Base-by-base conservation (phyloP, 2,329 filamentous ascomycete genomes). In the Raffaelea albimanens region DNA sequence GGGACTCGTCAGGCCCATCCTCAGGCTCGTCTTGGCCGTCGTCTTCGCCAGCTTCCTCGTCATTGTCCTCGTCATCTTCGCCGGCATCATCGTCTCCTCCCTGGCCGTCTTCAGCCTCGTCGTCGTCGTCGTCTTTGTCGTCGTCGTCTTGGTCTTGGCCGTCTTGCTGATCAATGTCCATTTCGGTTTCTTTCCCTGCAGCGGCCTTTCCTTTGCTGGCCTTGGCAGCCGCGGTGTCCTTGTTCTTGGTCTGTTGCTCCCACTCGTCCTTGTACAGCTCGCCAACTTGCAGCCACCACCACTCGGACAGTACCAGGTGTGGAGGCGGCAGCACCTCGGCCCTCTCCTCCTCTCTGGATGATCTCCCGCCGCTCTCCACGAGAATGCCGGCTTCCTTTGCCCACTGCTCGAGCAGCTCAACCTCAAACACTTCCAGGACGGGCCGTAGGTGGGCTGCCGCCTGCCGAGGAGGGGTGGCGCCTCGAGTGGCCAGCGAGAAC, bases 281-380 rank as follows among this genome's bases (percentile, higher is more conserved):
- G n/a, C 69, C 73, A 1, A 75, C 67, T 20, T 73, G 70, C 45
- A 82, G 59, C 78, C 81, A 85, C 82, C 82, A 86, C 81, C 80
- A 84, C 59, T 83, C 80, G 21, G 66, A 67, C 3, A 76, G 71
- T 5, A 62, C 34, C 34, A 8, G 10, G 11, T 19, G 4, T 40
- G 18, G 8, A 21, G 9, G 39, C 39, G 13, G 5, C 11, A n/a
- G 18, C 20, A 8, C 4, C 39, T 40, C 8, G 18, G 11, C 38
- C 50, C 41, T 11, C 39, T 44, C 42, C 52, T 38, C n/a, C 7
- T 38, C n/a, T 8, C 18, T 38, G 58, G 42, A 63, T 65, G 42
- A 57, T 57, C 18, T 52, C 25, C 42, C 47, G 16, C 67, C 60
- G 33, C 69, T 62, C 45, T 64, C 61, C 48, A 64, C 62, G 9